phyloP scores from a whole-genome alignment of 306 rosid genomes.

The Rubus parviflorus region DNA sequence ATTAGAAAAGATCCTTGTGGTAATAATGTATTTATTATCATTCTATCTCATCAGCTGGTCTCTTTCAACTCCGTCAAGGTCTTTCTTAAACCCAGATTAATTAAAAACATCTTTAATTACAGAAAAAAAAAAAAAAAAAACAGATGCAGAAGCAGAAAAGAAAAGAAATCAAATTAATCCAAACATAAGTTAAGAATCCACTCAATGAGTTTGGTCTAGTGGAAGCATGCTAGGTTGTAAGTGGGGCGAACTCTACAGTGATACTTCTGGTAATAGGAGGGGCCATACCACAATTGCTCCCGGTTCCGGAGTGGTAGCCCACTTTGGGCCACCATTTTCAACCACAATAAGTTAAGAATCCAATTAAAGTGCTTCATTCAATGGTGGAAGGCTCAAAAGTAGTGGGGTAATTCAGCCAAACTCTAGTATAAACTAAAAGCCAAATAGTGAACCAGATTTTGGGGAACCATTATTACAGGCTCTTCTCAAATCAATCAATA shows the following conservation, averaged over 20 bases:
- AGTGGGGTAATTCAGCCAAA: conserved; percentile 21
- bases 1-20: neutral
- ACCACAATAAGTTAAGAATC: conserved; percentile 4
- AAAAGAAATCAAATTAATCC: neutral
- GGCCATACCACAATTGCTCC: no score
- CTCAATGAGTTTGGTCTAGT: no score
- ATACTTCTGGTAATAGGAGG: no score
- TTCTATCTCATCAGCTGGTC: conserved; percentile 14
- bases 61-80: conserved; percentile 9
- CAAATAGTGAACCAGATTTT: neutral
- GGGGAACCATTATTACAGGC: neutral
- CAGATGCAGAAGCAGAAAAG: neutral
- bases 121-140: neutral
- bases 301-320: no score
- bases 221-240: no score
- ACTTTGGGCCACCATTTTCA: no score
- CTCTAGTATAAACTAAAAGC: conserved; percentile 18
- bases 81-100: neutral
- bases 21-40: conserved; percentile 11
- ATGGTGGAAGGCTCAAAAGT: neutral
- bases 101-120: neutral
- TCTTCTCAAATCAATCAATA: neutral
- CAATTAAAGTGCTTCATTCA: neutral
- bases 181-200: neutral
- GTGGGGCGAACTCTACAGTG: no score